Conservation (phyloP, 345 rosid genomes). For the Orychophragmus violaceus region DNA sequence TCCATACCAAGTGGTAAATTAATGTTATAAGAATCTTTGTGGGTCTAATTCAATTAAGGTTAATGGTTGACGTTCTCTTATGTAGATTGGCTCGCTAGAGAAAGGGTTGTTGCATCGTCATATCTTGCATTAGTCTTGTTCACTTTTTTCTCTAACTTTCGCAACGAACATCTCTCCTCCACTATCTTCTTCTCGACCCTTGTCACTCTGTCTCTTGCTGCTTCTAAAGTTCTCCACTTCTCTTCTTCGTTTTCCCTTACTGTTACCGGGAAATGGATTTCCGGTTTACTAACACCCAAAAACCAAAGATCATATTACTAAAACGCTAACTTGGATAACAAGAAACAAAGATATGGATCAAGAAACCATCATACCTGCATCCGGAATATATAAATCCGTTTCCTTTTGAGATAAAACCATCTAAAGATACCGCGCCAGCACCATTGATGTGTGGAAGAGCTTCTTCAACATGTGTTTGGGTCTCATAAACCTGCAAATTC, state of each 20-base stretch:
- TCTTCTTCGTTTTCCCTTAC: background rate
- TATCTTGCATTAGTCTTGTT: background rate
- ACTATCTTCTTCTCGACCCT: background rate
- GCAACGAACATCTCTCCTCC: background rate
- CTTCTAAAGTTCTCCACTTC: constrained; percentile 3
- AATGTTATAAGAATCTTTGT: background rate
- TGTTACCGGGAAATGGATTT: constrained; percentile 9
- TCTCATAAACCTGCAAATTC: constrained; percentile 54
- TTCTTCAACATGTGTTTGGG: constrained; percentile 32
- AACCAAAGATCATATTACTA: background rate
- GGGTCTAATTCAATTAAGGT: background rate
- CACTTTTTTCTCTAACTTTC: background rate
- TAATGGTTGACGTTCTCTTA: background rate
- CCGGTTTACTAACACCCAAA: background rate
- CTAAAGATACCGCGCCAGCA: constrained; percentile 47
- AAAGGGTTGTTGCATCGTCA: background rate
- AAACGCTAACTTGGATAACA: background rate
- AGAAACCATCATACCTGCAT: constrained; percentile 31
- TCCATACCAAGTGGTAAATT: background rate
- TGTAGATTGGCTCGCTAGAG: background rate
- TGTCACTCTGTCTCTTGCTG: background rate
- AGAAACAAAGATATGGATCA: background rate
- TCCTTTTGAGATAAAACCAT: constrained; percentile 50
- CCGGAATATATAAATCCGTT: constrained; percentile 42
- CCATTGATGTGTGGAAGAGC: constrained; percentile 38